phyloP scores from a whole-genome alignment of 176 grass and related monocot genomes.

The Eragrostis nindensis region DNA sequence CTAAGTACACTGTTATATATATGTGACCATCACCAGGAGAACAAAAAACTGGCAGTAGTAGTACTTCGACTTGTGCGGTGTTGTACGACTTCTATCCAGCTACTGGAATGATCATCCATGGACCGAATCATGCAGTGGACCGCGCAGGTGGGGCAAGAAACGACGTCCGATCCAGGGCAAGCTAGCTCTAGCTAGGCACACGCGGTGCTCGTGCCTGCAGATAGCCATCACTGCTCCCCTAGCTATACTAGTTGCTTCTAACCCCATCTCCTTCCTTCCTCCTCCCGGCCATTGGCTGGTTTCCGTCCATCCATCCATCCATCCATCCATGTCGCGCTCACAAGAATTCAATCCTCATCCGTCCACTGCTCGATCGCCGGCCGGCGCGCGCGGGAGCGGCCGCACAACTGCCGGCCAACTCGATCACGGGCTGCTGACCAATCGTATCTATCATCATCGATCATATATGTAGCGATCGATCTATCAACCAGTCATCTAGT shows the following conservation, averaged over 20 bases:
- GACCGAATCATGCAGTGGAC: no score
- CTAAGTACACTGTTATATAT: no score
- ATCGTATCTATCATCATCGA: background rate
- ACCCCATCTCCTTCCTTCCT: background rate
- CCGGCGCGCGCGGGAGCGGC: background rate
- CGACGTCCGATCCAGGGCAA: background rate
- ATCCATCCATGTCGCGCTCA: background rate
- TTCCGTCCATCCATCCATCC: no score
- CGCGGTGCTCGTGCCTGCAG: background rate
- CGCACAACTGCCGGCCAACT: background rate
- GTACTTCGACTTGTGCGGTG: no score
- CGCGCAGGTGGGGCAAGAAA: background rate
- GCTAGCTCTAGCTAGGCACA: background rate
- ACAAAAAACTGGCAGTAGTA: no score
- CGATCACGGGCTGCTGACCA: no score
- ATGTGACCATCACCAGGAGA: no score
- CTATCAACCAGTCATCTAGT: background rate
- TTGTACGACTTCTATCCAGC: no score
- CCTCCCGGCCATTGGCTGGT: background rate
- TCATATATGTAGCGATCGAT: background rate
- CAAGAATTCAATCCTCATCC: conserved; percentile 13
- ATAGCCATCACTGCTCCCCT: conserved; percentile 23
- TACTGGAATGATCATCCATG: no score
- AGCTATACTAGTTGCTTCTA: background rate
- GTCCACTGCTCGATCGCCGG: background rate